Evolutionary conservation across 2,329 filamentous ascomycete genomes (phyloP).

Genomic region (Exophiala calicioides): DNA sequence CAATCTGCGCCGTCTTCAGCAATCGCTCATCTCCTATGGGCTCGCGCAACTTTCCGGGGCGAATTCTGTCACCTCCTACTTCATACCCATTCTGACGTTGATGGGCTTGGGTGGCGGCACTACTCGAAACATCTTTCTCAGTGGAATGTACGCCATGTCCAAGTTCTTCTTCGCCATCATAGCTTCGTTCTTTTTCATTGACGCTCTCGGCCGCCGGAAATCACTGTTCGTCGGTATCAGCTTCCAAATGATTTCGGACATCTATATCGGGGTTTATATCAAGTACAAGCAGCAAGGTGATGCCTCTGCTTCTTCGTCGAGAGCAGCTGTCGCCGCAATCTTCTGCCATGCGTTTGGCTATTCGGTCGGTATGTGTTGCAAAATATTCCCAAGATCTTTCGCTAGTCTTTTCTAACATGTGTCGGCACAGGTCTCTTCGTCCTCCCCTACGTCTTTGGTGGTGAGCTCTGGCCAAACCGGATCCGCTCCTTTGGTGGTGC

Average conservation of each 20-base stretch:
- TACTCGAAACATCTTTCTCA: constrained; percentile 41
- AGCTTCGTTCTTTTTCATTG: constrained; percentile 49
- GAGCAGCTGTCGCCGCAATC: constrained; percentile 47
- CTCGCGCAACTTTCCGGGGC: constrained; percentile 50
- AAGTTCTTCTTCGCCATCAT: constrained; percentile 48
- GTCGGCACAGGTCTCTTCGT: constrained; percentile 37
- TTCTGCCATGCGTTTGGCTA: constrained; percentile 52
- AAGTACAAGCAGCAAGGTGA: constrained; percentile 36
- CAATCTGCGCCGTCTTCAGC: constrained; percentile 46
- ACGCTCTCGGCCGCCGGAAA: constrained; percentile 45
- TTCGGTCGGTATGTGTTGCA: constrained; percentile 37
- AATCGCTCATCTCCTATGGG: constrained; percentile 41
- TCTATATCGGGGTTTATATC: constrained; percentile 46
- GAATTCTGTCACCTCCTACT: constrained; percentile 48
- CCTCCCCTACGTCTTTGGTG: constrained; percentile 49
- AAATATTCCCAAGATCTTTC: background rate
- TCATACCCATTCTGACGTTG: constrained; percentile 46
- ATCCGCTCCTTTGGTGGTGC: constrained; percentile 49
- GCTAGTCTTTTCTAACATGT: background rate
- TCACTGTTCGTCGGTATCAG: constrained; percentile 41
- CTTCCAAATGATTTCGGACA: constrained; percentile 45
- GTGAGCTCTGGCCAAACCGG: constrained; percentile 49
- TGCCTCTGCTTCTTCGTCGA: constrained; percentile 35
- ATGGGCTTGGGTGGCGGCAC: constrained; percentile 37
- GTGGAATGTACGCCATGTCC: constrained; percentile 46